Evolutionary conservation across 2,329 filamentous ascomycete genomes (phyloP).

Genomic region (Phaeosphaeriaceae sp.): DNA sequence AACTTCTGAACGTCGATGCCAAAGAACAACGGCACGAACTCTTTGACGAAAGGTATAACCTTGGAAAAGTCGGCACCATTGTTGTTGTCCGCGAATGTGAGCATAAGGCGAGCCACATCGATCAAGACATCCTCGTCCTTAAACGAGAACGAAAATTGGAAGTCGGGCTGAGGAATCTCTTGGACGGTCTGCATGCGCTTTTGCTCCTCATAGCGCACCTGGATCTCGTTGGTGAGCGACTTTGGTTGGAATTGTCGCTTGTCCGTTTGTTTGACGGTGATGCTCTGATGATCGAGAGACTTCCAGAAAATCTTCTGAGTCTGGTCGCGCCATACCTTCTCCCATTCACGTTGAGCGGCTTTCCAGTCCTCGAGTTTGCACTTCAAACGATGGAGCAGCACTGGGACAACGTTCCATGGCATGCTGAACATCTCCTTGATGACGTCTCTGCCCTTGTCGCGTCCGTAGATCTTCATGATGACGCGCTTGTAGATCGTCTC

Average conservation of each 20-base stretch:
- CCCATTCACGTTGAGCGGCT: conserved; percentile 95
- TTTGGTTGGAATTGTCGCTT: conserved; percentile 92
- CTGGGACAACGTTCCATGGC: conserved; percentile 86
- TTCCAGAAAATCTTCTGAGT: conserved; percentile 95
- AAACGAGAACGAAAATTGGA: conserved; percentile 80
- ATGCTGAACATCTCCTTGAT: conserved; percentile 85
- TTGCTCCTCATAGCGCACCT: conserved; percentile 91
- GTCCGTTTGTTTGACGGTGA: conserved; percentile 84
- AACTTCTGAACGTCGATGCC: conserved; percentile 62
- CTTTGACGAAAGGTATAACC: conserved; percentile 56
- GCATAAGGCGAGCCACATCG: conserved; percentile 55
- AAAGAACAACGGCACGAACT: conserved; percentile 60
- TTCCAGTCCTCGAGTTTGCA: conserved; percentile 98
- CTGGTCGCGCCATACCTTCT: conserved; percentile 97
- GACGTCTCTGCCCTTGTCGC: conserved; percentile 81
- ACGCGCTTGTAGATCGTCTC: conserved; percentile 97
- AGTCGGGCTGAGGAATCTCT: conserved; percentile 65
- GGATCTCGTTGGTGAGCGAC: conserved; percentile 87
- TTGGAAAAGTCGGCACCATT: conserved; percentile 53
- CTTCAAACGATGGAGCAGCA: conserved; percentile 87
- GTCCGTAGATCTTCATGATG: conserved; percentile 95
- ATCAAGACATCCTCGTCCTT: conserved; percentile 62
- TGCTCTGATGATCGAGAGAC: conserved; percentile 95
- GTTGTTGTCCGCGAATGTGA: conserved; percentile 53
- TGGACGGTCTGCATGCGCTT: conserved; percentile 72